Evolutionary conservation across 805 yeast species (phyloP).

Genomic region (Hanseniaspora occidentalis): DNA sequence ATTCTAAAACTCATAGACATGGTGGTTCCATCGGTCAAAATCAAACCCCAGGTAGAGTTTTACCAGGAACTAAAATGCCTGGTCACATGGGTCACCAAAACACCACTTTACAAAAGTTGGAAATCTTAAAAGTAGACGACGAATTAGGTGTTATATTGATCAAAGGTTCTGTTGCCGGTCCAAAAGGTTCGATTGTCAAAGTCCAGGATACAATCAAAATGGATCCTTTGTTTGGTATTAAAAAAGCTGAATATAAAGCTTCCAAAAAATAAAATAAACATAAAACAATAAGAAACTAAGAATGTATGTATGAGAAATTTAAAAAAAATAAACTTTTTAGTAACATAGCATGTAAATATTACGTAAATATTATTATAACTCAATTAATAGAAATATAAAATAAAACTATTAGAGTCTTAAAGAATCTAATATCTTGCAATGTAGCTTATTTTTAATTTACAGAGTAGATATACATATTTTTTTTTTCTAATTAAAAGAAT

Average conservation of each 20-base stretch:
- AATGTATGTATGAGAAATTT: too few species aligned
- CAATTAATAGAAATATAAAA: not conserved
- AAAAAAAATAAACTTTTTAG: too few species aligned
- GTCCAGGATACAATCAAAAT: constrained; percentile 67
- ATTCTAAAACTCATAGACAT: constrained; percentile 81
- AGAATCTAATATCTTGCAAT: too few species aligned
- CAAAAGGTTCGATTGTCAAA: constrained; percentile 61
- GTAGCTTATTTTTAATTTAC: not conserved
- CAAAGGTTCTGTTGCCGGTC: constrained; percentile 87
- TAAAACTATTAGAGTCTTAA: not conserved
- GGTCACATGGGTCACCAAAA: constrained; percentile 84
- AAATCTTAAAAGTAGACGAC: constrained; percentile 69
- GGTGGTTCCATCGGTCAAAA: constrained; percentile 97
- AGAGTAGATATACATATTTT: not conserved
- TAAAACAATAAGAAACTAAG: not conserved
- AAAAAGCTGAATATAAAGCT: constrained; percentile 1
- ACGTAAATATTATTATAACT: not conserved
- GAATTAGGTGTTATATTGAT: constrained; percentile 71
- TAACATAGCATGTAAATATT: not conserved
- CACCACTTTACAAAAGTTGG: constrained; percentile 63
- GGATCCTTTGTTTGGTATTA: constrained; percentile 6
- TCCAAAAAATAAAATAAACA: not conserved
- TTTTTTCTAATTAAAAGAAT: not conserved
- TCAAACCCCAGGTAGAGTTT: constrained; percentile 89
- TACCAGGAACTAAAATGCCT: constrained; percentile 97